A percentile compares a stretch with the other conserved stretches of the same genome.
Evolutionary conservation across 2,329 filamentous ascomycete genomes (phyloP).

Genomic region (Fusarium hainanense): DNA sequence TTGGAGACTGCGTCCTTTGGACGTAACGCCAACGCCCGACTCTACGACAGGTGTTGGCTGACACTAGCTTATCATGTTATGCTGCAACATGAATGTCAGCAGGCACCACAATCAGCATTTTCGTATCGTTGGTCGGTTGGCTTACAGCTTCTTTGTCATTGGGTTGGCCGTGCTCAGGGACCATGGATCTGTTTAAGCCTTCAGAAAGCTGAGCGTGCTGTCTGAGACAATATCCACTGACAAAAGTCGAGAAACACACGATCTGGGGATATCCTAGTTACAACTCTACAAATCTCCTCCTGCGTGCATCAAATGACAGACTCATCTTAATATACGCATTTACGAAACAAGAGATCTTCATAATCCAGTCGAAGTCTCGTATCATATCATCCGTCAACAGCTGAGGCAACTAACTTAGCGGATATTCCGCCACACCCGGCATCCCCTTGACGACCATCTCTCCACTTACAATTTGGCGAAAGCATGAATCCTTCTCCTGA

Average conservation of each 20-base stretch:
- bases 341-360: not conserved
- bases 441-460: conserved; percentile 8
- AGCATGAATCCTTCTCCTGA: not conserved
- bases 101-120: conserved; percentile 11
- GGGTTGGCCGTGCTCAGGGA: conserved; percentile 23
- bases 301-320: not conserved
- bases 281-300: not conserved
- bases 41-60: conserved; percentile 25
- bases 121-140: conserved; percentile 31
- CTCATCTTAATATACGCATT: not conserved
- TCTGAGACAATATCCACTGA: not conserved
- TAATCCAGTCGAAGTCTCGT: conserved; percentile 1
- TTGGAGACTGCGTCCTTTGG: conserved; percentile 21
- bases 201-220: not conserved
- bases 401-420: conserved; percentile 8
- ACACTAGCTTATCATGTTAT: conserved; percentile 28
- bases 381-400: conserved; percentile 21
- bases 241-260: not conserved
- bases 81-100: conserved; percentile 14
- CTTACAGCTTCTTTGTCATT: conserved; percentile 14
- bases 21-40: not conserved
- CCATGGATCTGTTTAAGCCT: conserved; percentile 21
- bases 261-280: conserved; percentile 15
- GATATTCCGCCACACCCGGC: conserved; percentile 3
- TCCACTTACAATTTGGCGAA: not conserved